Evolutionary conservation across 2,329 filamentous ascomycete genomes (phyloP).

Genomic region (Ascochyta rabiei): DNA sequence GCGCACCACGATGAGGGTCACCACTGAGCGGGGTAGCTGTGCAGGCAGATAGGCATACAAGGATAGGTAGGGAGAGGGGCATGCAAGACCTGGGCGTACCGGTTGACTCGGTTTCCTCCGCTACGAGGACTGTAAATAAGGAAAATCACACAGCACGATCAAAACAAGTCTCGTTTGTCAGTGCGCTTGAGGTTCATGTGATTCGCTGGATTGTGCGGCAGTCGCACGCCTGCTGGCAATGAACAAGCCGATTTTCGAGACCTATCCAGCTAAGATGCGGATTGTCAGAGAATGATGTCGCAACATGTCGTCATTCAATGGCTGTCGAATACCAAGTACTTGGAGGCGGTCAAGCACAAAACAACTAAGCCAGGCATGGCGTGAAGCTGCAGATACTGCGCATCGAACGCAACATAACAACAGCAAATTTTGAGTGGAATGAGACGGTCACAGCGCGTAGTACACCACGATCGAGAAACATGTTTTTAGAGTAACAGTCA

Average conservation of each 20-base stretch:
- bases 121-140: slow-evolving; percentile 44
- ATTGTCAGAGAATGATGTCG: no score
- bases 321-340: no score
- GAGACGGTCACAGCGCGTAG: no score
- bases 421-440: no score
- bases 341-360: no score
- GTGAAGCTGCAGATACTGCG: no score
- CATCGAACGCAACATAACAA: no score
- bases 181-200: slow-evolving; percentile 1
- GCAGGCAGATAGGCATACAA: neutral
- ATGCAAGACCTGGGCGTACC: slow-evolving; percentile 39
- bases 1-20: slow-evolving; percentile 36
- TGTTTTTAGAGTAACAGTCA: no score
- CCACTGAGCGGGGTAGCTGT: slow-evolving; percentile 23
- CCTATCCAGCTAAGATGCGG: neutral
- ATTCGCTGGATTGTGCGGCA: neutral
- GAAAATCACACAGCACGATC: slow-evolving; percentile 35
- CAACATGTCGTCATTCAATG: no score
- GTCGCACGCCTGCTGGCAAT: neutral
- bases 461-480: no score
- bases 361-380: no score
- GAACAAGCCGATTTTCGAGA: neutral
- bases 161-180: slow-evolving; percentile 18
- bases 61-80: slow-evolving; percentile 8
- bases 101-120: slow-evolving; percentile 34